These are phyloP conservation scores for Claviceps humidiphila DNA, from an alignment of 2,329 filamentous ascomycete species.

Conservation along the genomic window DNA sequence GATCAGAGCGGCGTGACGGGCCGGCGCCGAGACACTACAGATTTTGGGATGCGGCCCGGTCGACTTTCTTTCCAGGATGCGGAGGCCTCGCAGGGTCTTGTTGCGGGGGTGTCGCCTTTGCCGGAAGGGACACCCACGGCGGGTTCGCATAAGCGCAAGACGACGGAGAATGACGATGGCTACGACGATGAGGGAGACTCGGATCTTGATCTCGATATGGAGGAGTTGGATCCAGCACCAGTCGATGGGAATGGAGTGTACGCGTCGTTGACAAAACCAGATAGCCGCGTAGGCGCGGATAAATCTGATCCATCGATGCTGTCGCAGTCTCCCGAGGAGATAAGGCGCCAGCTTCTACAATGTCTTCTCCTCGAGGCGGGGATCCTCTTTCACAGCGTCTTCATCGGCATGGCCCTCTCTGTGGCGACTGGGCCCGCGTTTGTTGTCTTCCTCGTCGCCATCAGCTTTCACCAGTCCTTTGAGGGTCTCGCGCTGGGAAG, in stretches of 20 bases:
- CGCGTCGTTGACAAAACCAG: conserved; percentile 17
- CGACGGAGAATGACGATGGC: conserved; percentile 19
- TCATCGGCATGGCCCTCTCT: conserved; percentile 77
- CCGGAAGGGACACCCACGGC: conserved; percentile 37
- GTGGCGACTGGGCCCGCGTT: conserved; percentile 71
- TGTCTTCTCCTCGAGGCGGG: conserved; percentile 71
- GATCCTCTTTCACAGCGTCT: conserved; percentile 74
- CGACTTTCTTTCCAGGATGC: conserved; percentile 39
- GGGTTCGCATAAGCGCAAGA: conserved; percentile 12
- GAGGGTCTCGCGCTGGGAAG: conserved; percentile 78
- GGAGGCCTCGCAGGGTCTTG: conserved; percentile 39
- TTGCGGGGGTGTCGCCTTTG: conserved; percentile 44
- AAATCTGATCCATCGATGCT: conserved; percentile 10
- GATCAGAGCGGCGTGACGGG: conserved; percentile 20
- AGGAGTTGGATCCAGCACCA: conserved; percentile 40
- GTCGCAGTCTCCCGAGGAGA: conserved; percentile 36
- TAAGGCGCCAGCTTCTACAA: conserved; percentile 57
- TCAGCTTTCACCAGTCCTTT: conserved; percentile 78
- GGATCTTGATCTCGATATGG: conserved; percentile 45
- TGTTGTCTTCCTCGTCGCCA: conserved; percentile 65
- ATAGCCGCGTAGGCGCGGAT: not conserved
- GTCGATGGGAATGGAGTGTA: conserved; percentile 16
- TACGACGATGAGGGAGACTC: conserved; percentile 29
- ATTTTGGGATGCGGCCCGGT: conserved; percentile 24
- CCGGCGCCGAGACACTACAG: conserved; percentile 19